Percentiles rank a stretch among this genome's conserved stretches.
Evolutionary conservation across 1,139 yeast species (phyloP).

Genomic region (Suhomyces ambrosiae): DNA sequence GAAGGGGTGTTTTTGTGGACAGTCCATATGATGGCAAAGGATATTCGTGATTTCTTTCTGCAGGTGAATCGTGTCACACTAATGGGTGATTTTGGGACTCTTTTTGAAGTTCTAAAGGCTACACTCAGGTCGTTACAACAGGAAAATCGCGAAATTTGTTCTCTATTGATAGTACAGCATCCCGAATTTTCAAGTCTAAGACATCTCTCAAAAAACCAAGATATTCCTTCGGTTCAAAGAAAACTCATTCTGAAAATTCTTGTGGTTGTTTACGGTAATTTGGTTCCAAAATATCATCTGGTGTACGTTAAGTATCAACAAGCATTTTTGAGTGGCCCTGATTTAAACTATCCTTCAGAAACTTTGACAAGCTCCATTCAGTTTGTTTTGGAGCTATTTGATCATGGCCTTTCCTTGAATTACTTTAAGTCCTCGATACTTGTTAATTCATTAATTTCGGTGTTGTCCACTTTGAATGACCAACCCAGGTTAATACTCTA

Average conservation of each 20-base stretch:
- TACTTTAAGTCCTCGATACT: slow-evolving; percentile 15
- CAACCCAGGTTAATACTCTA: slow-evolving; percentile 17
- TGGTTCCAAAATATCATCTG: slow-evolving; percentile 7
- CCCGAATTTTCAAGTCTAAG: slow-evolving; percentile 1
- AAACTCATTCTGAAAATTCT: slow-evolving; percentile 2
- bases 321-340: neutral
- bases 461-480: neutral
- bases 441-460: slow-evolving; percentile 7
- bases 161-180: slow-evolving; percentile 6
- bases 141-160: neutral
- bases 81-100: neutral
- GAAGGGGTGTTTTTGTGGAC: neutral
- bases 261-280: neutral
- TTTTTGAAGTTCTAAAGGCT: neutral
- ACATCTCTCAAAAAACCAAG: neutral
- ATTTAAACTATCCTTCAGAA: neutral
- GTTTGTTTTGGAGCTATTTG: slow-evolving; percentile 29
- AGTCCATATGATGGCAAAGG: neutral
- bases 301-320: neutral
- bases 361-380: slow-evolving; percentile 3
- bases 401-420: slow-evolving; percentile 24
- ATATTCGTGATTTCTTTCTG: neutral
- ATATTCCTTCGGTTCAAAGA: neutral
- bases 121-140: slow-evolving; percentile 1
- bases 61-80: neutral